These are phyloP conservation scores for Silene latifolia DNA, from an alignment of 148 eudicot genomes.

Conservation along the genomic window DNA sequence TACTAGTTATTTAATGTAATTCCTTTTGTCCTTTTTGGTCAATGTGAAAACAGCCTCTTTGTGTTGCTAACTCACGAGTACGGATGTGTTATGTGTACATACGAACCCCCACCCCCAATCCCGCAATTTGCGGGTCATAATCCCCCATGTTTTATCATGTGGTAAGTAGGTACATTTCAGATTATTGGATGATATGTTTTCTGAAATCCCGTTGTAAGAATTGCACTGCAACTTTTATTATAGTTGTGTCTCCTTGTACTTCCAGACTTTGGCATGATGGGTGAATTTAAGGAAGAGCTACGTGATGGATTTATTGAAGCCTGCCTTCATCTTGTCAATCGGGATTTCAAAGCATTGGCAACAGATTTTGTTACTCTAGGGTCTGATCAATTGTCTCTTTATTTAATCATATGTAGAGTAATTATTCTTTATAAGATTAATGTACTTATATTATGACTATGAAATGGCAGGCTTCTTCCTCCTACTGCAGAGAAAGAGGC, in stretches of 20 bases:
- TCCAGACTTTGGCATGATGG: conserved; percentile 99
- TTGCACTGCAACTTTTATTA: background rate
- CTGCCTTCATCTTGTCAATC: conserved; percentile 95
- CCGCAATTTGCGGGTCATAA: no score
- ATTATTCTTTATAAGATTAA: background rate
- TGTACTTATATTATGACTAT: conserved; percentile 9
- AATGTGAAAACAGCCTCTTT: no score
- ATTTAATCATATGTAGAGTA: background rate
- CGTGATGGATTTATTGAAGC: conserved; percentile 99
- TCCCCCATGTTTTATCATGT: no score
- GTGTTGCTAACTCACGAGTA: no score
- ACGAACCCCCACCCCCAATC: no score
- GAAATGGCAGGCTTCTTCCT: conserved; percentile 75
- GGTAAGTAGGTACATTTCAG: background rate
- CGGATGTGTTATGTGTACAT: no score
- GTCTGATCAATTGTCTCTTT: conserved; percentile 37
- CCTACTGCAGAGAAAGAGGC: conserved; percentile 80
- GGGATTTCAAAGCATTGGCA: conserved; percentile 87
- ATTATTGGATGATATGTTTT: background rate
- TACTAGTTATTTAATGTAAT: no score
- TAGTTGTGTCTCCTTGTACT: conserved; percentile 5
- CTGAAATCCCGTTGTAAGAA: background rate
- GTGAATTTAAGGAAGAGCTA: conserved; percentile 82
- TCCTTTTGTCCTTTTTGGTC: no score
- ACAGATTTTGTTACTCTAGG: conserved; percentile 91